Evolutionary conservation across 2,329 filamentous ascomycete genomes (phyloP).

Genomic region (Cercospora zeina): DNA sequence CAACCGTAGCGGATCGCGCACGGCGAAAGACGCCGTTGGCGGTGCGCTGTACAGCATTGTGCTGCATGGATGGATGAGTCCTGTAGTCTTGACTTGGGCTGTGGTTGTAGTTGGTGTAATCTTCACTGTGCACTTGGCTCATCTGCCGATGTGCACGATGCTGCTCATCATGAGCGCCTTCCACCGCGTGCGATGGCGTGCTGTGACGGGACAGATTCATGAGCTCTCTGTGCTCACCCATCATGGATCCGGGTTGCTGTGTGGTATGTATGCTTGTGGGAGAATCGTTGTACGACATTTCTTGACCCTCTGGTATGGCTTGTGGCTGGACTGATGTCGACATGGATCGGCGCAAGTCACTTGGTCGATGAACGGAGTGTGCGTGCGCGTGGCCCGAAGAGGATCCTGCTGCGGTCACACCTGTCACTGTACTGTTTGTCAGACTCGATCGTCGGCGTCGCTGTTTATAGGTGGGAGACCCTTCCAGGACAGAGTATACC

Average conservation of each 20-base stretch:
- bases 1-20: constrained; percentile 90
- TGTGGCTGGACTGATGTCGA: constrained; percentile 83
- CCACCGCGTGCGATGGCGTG: constrained; percentile 84
- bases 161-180: constrained; percentile 66
- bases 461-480: constrained; percentile 98
- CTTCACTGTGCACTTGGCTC: constrained; percentile 62
- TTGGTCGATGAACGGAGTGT: constrained; percentile 72
- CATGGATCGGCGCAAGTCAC: constrained; percentile 86
- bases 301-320: constrained; percentile 50
- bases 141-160: constrained; percentile 61
- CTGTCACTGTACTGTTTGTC: constrained; percentile 68
- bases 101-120: constrained; percentile 61
- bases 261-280: constrained; percentile 75
- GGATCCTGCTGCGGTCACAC: constrained; percentile 49
- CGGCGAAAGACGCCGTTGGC: constrained; percentile 77
- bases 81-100: constrained; percentile 47
- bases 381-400: constrained; percentile 42
- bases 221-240: constrained; percentile 76
- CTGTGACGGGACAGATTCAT: constrained; percentile 83
- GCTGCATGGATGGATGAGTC: constrained; percentile 54
- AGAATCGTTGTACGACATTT: constrained; percentile 75
- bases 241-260: constrained; percentile 56
- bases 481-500: constrained; percentile 88
- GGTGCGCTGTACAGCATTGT: constrained; percentile 60
- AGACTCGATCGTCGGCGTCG: constrained; percentile 90